Conservation (phyloP, 768 basidiomycete genomes). For the Mycena galericulata region DNA sequence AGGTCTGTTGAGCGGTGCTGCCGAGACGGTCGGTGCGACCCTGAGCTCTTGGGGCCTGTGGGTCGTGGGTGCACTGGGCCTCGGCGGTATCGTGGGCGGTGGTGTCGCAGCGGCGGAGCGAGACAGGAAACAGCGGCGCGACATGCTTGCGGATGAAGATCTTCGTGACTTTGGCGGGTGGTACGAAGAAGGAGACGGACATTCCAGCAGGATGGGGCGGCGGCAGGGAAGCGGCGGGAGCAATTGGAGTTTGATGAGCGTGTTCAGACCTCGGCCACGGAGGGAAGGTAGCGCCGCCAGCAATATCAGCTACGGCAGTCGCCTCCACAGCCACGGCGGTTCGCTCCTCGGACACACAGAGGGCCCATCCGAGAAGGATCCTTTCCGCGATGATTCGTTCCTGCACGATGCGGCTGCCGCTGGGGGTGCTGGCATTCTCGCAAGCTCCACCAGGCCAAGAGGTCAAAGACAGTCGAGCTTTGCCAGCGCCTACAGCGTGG, state of each 20-base stretch:
- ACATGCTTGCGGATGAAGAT: constrained; percentile 87
- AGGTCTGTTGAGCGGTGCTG: constrained; percentile 35
- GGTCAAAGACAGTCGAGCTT: constrained; percentile 51
- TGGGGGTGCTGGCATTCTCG: constrained; percentile 26
- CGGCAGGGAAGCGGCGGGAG: constrained; percentile 60
- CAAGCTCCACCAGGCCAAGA: constrained; percentile 38
- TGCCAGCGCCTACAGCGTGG: constrained; percentile 46
- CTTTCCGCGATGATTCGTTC: constrained; percentile 24
- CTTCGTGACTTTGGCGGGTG: constrained; percentile 58
- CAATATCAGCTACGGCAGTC: constrained; percentile 38
- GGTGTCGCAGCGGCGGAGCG: constrained; percentile 49
- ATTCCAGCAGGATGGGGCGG: constrained; percentile 47
- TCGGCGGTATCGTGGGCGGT: constrained; percentile 41
- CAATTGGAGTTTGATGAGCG: constrained; percentile 65
- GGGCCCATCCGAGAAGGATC: constrained; percentile 38
- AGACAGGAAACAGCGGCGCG: constrained; percentile 57
- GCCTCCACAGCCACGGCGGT: constrained; percentile 23
- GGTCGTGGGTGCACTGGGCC: constrained; percentile 30
- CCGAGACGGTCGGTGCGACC: constrained; percentile 35
- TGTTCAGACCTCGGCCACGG: constrained; percentile 49
- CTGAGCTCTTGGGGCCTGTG: constrained; percentile 27
- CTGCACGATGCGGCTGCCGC: constrained; percentile 40
- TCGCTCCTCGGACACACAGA: constrained; percentile 27
- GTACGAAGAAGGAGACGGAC: constrained; percentile 41
- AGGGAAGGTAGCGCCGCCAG: constrained; percentile 32